Conservation (phyloP, 331 rosid genomes). For the Quercus tomentella region DNA sequence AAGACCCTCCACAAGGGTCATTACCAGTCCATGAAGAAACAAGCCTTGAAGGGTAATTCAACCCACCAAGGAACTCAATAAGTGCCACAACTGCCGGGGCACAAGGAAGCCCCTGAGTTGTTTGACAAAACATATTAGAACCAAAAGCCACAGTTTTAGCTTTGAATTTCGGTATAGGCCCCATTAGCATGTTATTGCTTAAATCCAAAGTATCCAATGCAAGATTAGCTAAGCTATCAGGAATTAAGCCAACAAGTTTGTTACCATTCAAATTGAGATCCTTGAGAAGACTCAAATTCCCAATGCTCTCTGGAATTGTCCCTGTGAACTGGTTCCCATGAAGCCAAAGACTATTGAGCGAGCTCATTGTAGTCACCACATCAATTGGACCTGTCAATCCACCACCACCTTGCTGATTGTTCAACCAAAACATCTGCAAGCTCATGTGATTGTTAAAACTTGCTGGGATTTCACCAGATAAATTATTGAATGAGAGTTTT, state of each 20-base stretch:
- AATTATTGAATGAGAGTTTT: slow-evolving; percentile 52
- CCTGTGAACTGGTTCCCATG: slow-evolving; percentile 86
- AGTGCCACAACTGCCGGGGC: slow-evolving; percentile 68
- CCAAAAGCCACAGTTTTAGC: slow-evolving; percentile 26
- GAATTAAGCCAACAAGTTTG: slow-evolving; percentile 65
- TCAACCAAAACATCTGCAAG: slow-evolving; percentile 67
- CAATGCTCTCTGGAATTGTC: slow-evolving; percentile 62
- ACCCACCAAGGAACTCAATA: slow-evolving; percentile 55
- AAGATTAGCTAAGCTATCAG: slow-evolving; percentile 56
- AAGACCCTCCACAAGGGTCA: slow-evolving; percentile 55
- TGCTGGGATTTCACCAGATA: slow-evolving; percentile 53
- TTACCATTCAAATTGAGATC: slow-evolving; percentile 74
- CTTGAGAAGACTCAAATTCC: slow-evolving; percentile 51
- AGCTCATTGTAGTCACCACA: slow-evolving; percentile 57
- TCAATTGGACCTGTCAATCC: slow-evolving; percentile 59
- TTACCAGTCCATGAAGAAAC: slow-evolving; percentile 67
- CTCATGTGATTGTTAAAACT: slow-evolving; percentile 21
- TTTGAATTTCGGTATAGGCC: slow-evolving; percentile 68
- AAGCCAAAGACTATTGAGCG: slow-evolving; percentile 68
- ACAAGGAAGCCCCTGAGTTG: slow-evolving; percentile 45
- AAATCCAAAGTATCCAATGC: slow-evolving; percentile 48
- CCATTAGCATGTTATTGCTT: slow-evolving; percentile 79
- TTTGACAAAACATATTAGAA: slow-evolving; percentile 51
- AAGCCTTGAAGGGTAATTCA: slow-evolving; percentile 61
- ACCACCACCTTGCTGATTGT: slow-evolving; percentile 56